Percentiles rank a stretch among this genome's conserved stretches.
These are phyloP conservation scores for Epichloe uncinata DNA, from an alignment of 2,329 filamentous ascomycete genomes.

Conservation along the genomic window DNA sequence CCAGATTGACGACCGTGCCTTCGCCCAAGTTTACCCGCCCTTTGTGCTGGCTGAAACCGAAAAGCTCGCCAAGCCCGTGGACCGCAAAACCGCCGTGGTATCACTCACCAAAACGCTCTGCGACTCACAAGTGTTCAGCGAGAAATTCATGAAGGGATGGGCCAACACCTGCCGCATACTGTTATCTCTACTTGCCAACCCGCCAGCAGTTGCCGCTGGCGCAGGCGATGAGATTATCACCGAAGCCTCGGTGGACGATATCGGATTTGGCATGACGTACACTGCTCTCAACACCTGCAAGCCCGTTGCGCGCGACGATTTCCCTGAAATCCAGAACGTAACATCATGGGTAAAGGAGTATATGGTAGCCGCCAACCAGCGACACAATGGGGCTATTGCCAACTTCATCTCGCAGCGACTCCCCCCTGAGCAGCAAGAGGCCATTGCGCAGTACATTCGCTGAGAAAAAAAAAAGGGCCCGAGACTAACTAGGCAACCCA, in stretches of 20 bases:
- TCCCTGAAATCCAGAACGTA: conserved; percentile 70
- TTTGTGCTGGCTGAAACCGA: conserved; percentile 84
- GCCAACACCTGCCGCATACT: conserved; percentile 79
- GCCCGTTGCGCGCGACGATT: conserved; percentile 61
- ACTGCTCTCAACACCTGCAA: conserved; percentile 88
- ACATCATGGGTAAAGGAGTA: conserved; percentile 75
- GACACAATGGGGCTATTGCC: conserved; percentile 57
- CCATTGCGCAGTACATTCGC: conserved; percentile 37
- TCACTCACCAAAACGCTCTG: conserved; percentile 87
- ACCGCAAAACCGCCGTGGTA: conserved; percentile 87
- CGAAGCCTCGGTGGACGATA: conserved; percentile 87
- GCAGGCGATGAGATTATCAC: conserved; percentile 63
- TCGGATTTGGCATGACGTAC: conserved; percentile 89
- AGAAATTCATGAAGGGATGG: conserved; percentile 81
- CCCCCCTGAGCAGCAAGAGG: conserved; percentile 45
- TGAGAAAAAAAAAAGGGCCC: conserved; percentile 11
- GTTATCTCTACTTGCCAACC: conserved; percentile 78
- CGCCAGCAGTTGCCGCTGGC: conserved; percentile 53
- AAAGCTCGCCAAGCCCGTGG: conserved; percentile 72
- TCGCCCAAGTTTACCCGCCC: conserved; percentile 70
- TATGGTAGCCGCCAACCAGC: conserved; percentile 62
- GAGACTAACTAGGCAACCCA: not conserved
- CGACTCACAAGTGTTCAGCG: conserved; percentile 71
- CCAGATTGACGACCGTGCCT: conserved; percentile 64
- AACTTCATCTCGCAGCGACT: conserved; percentile 61